phyloP scores from a whole-genome alignment of 2,329 filamentous ascomycete species.

The Exophiala sideris region DNA sequence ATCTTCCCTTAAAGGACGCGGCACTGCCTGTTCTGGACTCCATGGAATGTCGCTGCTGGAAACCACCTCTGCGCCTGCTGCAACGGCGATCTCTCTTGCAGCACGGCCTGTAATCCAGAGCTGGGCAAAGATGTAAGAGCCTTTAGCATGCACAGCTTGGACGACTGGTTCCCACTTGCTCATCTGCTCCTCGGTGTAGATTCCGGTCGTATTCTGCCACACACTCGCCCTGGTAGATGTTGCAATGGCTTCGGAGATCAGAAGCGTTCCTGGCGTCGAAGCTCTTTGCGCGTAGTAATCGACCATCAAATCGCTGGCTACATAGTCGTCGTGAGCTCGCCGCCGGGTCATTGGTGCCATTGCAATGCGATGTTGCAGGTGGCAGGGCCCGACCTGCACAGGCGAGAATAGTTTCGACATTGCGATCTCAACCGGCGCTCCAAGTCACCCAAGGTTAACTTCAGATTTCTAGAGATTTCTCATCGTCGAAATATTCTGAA shows the following conservation, averaged over 20 bases:
- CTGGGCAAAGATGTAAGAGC: conserved; percentile 44
- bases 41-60: conserved; percentile 7
- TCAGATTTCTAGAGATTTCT: too few species aligned
- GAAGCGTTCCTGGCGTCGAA: conserved; percentile 40
- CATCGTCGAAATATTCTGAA: too few species aligned
- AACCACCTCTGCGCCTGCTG: not conserved
- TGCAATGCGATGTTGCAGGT: conserved; percentile 52
- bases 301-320: conserved; percentile 36
- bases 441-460: too few species aligned
- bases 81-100: conserved; percentile 34
- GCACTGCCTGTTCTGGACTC: conserved; percentile 18
- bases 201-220: conserved; percentile 14
- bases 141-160: conserved; percentile 50
- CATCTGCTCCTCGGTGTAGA: conserved; percentile 37
- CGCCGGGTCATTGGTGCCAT: conserved; percentile 54
- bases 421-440: not conserved
- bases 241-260: conserved; percentile 35
- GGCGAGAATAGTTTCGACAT: conserved; percentile 27
- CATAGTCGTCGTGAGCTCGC: conserved; percentile 44
- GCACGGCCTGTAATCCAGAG: conserved; percentile 47
- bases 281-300: conserved; percentile 42
- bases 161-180: conserved; percentile 51
- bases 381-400: conserved; percentile 41
- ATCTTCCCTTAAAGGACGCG: conserved; percentile 34
- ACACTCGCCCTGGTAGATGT: not conserved